Evolutionary conservation across 371 early-diverging fungal species (phyloP).

Genomic region (Actinomortierella wolfii): DNA sequence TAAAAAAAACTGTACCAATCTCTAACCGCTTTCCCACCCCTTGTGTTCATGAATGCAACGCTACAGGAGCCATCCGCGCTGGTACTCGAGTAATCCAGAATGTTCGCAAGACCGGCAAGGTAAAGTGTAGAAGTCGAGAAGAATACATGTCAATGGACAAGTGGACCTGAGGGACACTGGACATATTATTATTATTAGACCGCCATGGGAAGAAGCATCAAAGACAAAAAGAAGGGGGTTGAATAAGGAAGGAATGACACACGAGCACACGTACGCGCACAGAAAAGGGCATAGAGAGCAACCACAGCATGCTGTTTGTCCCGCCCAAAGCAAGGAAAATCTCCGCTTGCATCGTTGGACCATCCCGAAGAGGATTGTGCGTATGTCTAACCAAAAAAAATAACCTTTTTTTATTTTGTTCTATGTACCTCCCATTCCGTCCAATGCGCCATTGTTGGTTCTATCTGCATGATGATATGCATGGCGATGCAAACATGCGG

Average conservation of each 20-base stretch:
- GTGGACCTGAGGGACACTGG: too few species aligned
- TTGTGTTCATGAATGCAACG: neutral
- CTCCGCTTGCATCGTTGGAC: neutral
- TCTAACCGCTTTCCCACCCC: neutral
- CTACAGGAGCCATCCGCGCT: constrained; percentile 28
- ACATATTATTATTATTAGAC: neutral
- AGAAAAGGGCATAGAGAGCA: too few species aligned
- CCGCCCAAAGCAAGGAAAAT: neutral
- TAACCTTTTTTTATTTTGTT: neutral
- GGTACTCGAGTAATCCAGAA: constrained; percentile 41
- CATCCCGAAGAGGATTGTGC: neutral
- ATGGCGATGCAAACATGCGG: too few species aligned
- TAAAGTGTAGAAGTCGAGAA: constrained; percentile 5
- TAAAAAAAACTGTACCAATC: neutral
- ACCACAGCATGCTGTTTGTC: too few species aligned
- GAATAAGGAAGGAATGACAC: too few species aligned
- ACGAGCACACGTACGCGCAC: too few species aligned
- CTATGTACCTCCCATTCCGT: too few species aligned
- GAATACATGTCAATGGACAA: too few species aligned
- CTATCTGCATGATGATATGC: too few species aligned
- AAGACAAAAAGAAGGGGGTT: too few species aligned
- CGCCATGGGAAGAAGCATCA: neutral
- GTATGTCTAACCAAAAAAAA: neutral
- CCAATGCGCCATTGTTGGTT: too few species aligned
- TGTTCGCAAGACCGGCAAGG: constrained; percentile 47